Evolutionary conservation across 1,139 yeast species (phyloP).

Genomic region (Pneumocystis murina): DNA sequence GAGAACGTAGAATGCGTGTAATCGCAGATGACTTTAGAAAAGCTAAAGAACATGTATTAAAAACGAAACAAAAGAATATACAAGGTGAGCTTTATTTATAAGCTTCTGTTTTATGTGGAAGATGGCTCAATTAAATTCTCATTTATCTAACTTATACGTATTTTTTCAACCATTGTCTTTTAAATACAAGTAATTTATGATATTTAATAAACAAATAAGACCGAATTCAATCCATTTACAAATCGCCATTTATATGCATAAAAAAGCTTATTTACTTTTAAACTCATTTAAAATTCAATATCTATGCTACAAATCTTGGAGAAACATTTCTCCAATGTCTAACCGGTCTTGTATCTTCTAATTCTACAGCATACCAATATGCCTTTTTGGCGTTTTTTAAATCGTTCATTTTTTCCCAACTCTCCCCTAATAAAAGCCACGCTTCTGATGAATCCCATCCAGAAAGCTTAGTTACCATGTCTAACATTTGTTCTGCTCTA

Average conservation of each 20-base stretch:
- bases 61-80: constrained; percentile 93
- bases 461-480: not conserved
- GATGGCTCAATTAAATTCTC: too few relatives aligned
- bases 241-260: not conserved
- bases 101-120: not conserved
- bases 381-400: not conserved
- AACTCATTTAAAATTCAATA: not conserved
- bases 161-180: not conserved
- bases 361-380: not conserved
- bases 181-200: too few relatives aligned
- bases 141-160: not conserved
- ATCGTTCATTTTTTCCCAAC: not conserved
- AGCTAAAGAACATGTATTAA: constrained; percentile 93
- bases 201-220: not conserved
- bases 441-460: not conserved
- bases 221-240: not conserved
- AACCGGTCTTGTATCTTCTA: not conserved
- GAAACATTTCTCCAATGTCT: not conserved
- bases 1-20: constrained; percentile 98
- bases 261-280: not conserved
- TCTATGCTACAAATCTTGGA: not conserved
- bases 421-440: not conserved
- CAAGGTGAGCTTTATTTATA: constrained; percentile 86
- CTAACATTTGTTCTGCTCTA: not conserved
- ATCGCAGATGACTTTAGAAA: constrained; percentile 86